These are phyloP conservation scores for Emergomyces pasteurianus DNA, from an alignment of 2,329 filamentous ascomycete species.

Conservation along the genomic window DNA sequence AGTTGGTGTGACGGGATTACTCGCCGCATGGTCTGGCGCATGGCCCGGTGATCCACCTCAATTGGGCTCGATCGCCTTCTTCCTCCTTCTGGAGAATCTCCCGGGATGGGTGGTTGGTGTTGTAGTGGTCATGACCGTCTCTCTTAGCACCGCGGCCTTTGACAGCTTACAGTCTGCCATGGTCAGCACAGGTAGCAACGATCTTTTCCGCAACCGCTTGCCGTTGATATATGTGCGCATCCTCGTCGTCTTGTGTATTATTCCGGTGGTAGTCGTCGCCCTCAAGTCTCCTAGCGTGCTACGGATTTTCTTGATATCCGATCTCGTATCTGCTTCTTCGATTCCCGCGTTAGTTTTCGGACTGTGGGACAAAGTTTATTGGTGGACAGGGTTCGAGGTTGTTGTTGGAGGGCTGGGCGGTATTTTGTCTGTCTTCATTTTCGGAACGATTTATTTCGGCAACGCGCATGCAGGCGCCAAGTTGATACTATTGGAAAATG, in stretches of 20 bases:
- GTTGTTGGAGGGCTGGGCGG: constrained; percentile 66
- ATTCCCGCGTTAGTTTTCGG: constrained; percentile 68
- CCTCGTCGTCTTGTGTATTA: constrained; percentile 58
- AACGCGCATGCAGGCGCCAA: constrained; percentile 50
- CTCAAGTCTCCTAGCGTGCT: constrained; percentile 14
- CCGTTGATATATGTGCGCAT: constrained; percentile 62
- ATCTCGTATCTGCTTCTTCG: constrained; percentile 59
- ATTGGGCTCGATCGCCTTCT: constrained; percentile 60
- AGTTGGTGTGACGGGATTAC: constrained; percentile 59
- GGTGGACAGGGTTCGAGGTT: constrained; percentile 71
- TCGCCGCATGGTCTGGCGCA: constrained; percentile 67
- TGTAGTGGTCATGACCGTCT: constrained; percentile 68
- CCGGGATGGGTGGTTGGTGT: constrained; percentile 74
- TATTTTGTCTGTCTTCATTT: constrained; percentile 68
- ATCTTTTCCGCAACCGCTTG: constrained; percentile 71
- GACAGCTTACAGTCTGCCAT: constrained; percentile 73
- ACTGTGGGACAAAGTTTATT: constrained; percentile 52
- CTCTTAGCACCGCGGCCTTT: constrained; percentile 64
- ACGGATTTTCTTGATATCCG: constrained; percentile 13
- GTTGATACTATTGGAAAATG: constrained; percentile 59
- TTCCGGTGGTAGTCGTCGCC: constrained; percentile 49
- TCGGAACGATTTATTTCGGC: constrained; percentile 67
- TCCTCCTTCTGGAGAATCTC: constrained; percentile 58
- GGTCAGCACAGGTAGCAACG: constrained; percentile 74
- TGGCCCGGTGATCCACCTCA: constrained; percentile 51